These are phyloP conservation scores for Kwoniella europaea DNA, from an alignment of 768 basidiomycete genomes.

Conservation along the genomic window DNA sequence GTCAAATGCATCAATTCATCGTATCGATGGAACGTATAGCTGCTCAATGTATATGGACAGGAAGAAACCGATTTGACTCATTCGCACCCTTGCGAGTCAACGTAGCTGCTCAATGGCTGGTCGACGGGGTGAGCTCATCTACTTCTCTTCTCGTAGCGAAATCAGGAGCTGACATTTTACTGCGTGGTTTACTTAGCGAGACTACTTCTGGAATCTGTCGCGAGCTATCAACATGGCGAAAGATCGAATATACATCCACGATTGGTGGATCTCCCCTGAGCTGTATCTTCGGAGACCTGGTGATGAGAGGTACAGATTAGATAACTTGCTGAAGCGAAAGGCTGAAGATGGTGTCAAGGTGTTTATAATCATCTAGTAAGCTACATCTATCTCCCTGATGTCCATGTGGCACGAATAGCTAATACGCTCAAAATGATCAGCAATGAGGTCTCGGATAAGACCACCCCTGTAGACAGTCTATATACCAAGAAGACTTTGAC, in stretches of 20 bases:
- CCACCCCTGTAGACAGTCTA: conserved; percentile 93
- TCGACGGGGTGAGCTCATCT: conserved; percentile 77
- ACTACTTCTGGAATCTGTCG: conserved; percentile 97
- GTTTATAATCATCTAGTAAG: conserved; percentile 90
- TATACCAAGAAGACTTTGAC: conserved; percentile 85
- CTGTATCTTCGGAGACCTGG: conserved; percentile 81
- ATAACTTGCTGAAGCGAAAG: conserved; percentile 82
- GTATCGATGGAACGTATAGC: conserved; percentile 84
- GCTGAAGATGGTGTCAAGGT: conserved; percentile 96
- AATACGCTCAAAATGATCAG: conserved; percentile 59
- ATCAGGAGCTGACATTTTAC: too few relatives aligned
- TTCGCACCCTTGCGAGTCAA: conserved; percentile 92
- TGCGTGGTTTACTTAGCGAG: conserved; percentile 65
- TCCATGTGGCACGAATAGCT: conserved; percentile 1
- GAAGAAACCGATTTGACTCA: conserved; percentile 84
- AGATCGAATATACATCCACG: conserved; percentile 90
- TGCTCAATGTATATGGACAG: conserved; percentile 74
- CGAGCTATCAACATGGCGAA: conserved; percentile 87
- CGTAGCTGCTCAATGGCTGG: conserved; percentile 96
- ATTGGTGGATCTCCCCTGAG: conserved; percentile 86
- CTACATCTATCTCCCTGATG: too few relatives aligned
- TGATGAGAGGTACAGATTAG: conserved; percentile 83
- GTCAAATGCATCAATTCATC: conserved; percentile 98
- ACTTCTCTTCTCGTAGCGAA: too few relatives aligned
- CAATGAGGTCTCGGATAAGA: conserved; percentile 92